A percentile compares a stretch with the other conserved stretches of the same genome.
Conservation (phyloP, 2,329 filamentous ascomycete genomes). For the Juglanconis sp. region DNA sequence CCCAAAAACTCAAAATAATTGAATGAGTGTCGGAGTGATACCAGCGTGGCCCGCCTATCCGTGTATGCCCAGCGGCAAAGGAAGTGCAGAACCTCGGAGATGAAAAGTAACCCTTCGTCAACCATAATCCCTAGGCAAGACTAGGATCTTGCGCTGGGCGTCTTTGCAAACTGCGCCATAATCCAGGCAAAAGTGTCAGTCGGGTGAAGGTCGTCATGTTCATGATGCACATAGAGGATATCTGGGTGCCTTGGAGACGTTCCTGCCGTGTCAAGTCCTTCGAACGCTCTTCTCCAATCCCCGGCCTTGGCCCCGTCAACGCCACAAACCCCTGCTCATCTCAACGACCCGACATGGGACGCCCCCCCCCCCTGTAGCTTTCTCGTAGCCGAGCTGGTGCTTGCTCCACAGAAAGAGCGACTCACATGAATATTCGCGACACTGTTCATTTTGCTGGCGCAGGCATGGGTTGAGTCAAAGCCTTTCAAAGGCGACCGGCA, state of each 20-base stretch:
- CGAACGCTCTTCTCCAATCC: neutral
- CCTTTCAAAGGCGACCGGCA: neutral
- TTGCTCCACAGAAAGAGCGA: neutral
- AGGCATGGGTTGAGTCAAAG: neutral
- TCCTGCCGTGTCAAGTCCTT: neutral
- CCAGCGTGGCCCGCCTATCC: neutral
- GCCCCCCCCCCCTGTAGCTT: neutral
- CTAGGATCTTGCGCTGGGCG: neutral
- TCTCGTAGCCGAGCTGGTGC: neutral
- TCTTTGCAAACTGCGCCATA: neutral
- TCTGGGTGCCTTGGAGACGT: neutral
- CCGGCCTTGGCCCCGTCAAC: neutral
- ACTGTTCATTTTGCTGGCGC: neutral
- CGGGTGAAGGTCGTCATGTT: neutral
- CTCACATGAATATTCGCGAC: neutral
- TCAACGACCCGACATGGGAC: neutral
- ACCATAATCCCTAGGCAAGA: neutral
- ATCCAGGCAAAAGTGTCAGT: neutral
- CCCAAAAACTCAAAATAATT: neutral
- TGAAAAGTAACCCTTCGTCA: neutral
- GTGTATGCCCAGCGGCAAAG: neutral
- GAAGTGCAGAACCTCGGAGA: neutral
- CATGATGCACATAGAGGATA: neutral
- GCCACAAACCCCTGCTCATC: neutral
- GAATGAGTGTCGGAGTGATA: constrained; percentile 1